These are phyloP conservation scores for Arachnomyces sp. DNA, from an alignment of 2,329 filamentous ascomycete genomes.

Conservation along the genomic window DNA sequence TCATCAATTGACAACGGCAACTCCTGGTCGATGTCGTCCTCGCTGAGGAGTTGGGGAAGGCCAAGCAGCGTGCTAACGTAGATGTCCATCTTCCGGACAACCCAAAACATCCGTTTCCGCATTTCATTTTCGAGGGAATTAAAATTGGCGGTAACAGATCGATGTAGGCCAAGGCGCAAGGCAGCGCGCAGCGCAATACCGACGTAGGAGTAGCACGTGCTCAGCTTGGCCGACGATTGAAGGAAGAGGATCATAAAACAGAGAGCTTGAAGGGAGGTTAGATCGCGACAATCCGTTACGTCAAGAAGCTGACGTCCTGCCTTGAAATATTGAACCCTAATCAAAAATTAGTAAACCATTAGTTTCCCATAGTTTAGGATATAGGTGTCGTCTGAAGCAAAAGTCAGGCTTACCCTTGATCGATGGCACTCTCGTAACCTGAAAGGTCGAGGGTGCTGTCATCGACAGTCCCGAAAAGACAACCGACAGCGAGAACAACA, in stretches of 20 bases:
- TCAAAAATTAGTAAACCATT: constrained; percentile 8
- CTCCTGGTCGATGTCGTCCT: constrained; percentile 45
- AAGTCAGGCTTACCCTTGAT: constrained; percentile 44
- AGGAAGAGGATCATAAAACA: constrained; percentile 76
- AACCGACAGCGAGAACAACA: constrained; percentile 63
- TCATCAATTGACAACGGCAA: constrained; percentile 40
- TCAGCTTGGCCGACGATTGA: constrained; percentile 70
- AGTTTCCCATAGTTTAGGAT: not conserved
- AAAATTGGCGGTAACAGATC: constrained; percentile 60
- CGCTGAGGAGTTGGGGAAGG: constrained; percentile 42
- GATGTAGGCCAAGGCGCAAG: constrained; percentile 70
- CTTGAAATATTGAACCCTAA: constrained; percentile 67
- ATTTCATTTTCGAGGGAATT: constrained; percentile 67
- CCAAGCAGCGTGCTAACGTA: constrained; percentile 45
- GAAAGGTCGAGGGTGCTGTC: constrained; percentile 42
- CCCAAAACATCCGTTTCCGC: constrained; percentile 57
- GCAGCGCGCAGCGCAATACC: constrained; percentile 69
- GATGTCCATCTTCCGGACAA: constrained; percentile 44
- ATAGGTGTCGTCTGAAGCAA: constrained; percentile 2
- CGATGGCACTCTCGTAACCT: constrained; percentile 44
- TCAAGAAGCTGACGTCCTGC: constrained; percentile 58
- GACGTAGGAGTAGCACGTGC: constrained; percentile 72
- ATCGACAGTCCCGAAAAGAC: constrained; percentile 58
- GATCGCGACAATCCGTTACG: constrained; percentile 59
- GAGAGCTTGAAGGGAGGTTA: constrained; percentile 66